Base-by-base conservation (phyloP, 2,329 filamentous ascomycete species). In the Fusarium oligoseptatum region DNA sequence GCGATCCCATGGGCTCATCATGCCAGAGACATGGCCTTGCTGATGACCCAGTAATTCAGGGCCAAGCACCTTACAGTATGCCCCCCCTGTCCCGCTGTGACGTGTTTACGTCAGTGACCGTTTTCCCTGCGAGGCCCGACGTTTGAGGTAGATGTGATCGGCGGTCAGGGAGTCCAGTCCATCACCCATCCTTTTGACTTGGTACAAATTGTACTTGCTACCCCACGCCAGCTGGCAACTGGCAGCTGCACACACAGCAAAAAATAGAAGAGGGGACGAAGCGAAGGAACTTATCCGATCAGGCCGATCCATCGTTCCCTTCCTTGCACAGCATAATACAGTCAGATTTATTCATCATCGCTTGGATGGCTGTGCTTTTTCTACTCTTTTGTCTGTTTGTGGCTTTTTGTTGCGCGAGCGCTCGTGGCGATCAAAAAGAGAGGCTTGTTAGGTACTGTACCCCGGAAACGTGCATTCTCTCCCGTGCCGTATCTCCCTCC, bases 161-260 rank as follows among this genome's bases (percentile, higher is more conserved):
- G 57, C 57, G 57, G 57, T 43, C 57, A 39, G 37, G 57, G 36
- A 24, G 36, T 17, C 56, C 56, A 69, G 34, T 50, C 60, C 60
- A 63, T 45, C 22, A 20, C 41, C 41, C 29, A 29, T 10, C 29
- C 3, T 29, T 29, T 29, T 29, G 45, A 68, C 45, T 56, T 58
- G 71, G 36, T 70, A 64, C 60, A 66, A 68, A 69, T 69, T 14
- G 41, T n/a, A 20, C 39, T 17, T 41, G 12, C 3, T 48, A 48
- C 43, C 43, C 43, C 48, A 32, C 48, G 48, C 48, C 48, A 55
- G 48, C 48, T 55, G 48, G 48, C 27, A 52, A 52, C 3, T 48
- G 8, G 22, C 43, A 24, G 22, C 32, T 14, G 32, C 14, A 34
- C 32, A 34, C 32, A 34, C 32, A 12, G 12, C 15, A 17, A 10